phyloP scores from a whole-genome alignment of 2,329 filamentous ascomycete species.

The Parascedosporium putredinis region DNA sequence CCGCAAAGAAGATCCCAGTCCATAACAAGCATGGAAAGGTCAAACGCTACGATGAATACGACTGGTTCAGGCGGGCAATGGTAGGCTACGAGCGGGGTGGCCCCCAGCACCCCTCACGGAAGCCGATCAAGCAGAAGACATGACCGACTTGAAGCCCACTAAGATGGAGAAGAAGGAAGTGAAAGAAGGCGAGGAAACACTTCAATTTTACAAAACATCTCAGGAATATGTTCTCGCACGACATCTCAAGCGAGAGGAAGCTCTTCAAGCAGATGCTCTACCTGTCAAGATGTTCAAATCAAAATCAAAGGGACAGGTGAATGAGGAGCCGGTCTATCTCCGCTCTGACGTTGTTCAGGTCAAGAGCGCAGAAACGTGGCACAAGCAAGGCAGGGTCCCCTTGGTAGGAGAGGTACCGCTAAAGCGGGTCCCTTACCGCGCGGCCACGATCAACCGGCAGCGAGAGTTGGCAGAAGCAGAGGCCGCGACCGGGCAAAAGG shows the following conservation, averaged over 20 bases:
- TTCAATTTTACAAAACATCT: constrained; percentile 82
- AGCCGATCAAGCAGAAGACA: constrained; percentile 70
- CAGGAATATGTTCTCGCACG: constrained; percentile 76
- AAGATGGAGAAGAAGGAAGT: constrained; percentile 63
- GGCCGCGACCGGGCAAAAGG: constrained; percentile 68
- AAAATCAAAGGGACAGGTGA: constrained; percentile 62
- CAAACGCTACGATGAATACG: constrained; percentile 63
- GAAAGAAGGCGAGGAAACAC: constrained; percentile 66
- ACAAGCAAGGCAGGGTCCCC: constrained; percentile 83
- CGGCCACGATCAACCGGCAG: constrained; percentile 77
- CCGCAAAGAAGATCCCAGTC: constrained; percentile 68
- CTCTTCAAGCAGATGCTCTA: constrained; percentile 56
- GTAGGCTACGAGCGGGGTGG: constrained; percentile 52
- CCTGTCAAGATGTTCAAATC: constrained; percentile 66
- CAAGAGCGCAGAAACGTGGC: constrained; percentile 92
- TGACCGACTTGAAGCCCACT: constrained; percentile 62
- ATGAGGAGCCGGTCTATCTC: constrained; percentile 70
- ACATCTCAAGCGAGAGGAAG: constrained; percentile 87
- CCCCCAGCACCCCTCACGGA: constrained; percentile 46
- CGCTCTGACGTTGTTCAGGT: constrained; percentile 73
- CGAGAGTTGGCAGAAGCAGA: constrained; percentile 83
- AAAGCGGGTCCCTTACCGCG: constrained; percentile 82
- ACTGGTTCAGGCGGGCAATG: constrained; percentile 84
- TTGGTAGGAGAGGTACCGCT: constrained; percentile 60
- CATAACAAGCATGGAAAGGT: constrained; percentile 70